Percentiles rank a stretch among this genome's conserved stretches.
These are phyloP conservation scores for Zoysia japonica DNA, from an alignment of 176 grass and related monocot species.

Conservation along the genomic window DNA sequence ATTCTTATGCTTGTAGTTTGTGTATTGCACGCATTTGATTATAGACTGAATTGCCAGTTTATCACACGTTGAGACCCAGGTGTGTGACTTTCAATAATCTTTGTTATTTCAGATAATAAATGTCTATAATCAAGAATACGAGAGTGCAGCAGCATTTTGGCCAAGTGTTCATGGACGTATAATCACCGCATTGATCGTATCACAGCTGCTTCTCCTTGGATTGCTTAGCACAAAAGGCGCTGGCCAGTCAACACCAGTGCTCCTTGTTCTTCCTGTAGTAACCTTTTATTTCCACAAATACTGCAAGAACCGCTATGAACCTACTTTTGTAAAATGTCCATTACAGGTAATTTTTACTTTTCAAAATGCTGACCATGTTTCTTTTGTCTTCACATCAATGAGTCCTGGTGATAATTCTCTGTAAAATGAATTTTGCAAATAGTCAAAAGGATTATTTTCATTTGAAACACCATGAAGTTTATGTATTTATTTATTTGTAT, in stretches of 20 bases:
- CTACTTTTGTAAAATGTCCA: slow-evolving; percentile 82
- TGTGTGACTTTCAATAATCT: slow-evolving; percentile 1
- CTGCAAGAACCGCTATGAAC: slow-evolving; percentile 84
- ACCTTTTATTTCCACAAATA: slow-evolving; percentile 93
- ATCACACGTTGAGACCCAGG: neutral
- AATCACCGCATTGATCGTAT: slow-evolving; percentile 78
- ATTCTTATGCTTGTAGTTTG: neutral
- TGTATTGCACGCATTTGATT: neutral
- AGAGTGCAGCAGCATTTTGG: slow-evolving; percentile 96
- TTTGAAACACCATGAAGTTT: no score
- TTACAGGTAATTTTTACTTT: slow-evolving; percentile 67
- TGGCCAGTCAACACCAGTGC: slow-evolving; percentile 78
- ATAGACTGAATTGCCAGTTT: neutral
- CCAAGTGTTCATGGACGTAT: slow-evolving; percentile 91
- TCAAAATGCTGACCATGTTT: slow-evolving; percentile 7
- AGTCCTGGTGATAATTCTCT: neutral
- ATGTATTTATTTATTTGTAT: no score
- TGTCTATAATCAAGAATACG: slow-evolving; percentile 99
- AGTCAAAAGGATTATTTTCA: no score
- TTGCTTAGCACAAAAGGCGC: slow-evolving; percentile 80
- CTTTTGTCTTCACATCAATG: slow-evolving; percentile 3
- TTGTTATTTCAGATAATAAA: slow-evolving; percentile 82
- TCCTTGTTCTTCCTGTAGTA: slow-evolving; percentile 82
- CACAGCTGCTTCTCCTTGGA: slow-evolving; percentile 85
- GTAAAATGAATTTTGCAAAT: no score